A percentile compares a stretch with the other conserved stretches of the same genome.
phyloP scores from a whole-genome alignment of 2,329 filamentous ascomycete genomes.

The Exophiala viscosa region DNA sequence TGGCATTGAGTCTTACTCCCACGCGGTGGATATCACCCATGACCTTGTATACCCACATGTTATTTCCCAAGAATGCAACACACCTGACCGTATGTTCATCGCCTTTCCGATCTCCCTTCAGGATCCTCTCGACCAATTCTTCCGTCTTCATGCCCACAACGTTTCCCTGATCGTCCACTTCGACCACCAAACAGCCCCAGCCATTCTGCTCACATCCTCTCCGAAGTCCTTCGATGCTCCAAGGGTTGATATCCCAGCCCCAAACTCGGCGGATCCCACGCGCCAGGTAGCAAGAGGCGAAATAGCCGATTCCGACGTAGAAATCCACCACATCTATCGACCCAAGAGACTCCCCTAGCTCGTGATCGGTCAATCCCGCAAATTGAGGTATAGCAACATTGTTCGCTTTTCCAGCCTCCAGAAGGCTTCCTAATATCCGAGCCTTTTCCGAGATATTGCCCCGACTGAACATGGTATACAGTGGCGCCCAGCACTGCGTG shows the following conservation, averaged over 20 bases:
- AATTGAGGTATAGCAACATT: constrained; percentile 5
- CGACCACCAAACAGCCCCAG: constrained; percentile 59
- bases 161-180: constrained; percentile 36
- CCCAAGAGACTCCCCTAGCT: constrained; percentile 27
- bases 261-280: constrained; percentile 67
- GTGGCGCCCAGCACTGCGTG: constrained; percentile 77
- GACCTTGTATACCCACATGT: constrained; percentile 50
- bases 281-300: constrained; percentile 76
- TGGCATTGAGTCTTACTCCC: constrained; percentile 36
- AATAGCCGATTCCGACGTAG: constrained; percentile 92
- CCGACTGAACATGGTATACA: constrained; percentile 90
- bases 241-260: constrained; percentile 87
- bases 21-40: constrained; percentile 33
- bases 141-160: constrained; percentile 23
- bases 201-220: constrained; percentile 69
- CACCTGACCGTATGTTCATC: constrained; percentile 49
- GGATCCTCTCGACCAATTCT: constrained; percentile 35
- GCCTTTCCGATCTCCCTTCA: background rate
- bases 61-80: constrained; percentile 67
- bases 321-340: constrained; percentile 62
- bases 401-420: background rate
- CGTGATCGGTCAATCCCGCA: constrained; percentile 22
- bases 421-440: constrained; percentile 55
- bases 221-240: constrained; percentile 78
- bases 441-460: constrained; percentile 90